phyloP scores from a whole-genome alignment of 176 grass and related monocot species.

The Metroxylon sagu region DNA sequence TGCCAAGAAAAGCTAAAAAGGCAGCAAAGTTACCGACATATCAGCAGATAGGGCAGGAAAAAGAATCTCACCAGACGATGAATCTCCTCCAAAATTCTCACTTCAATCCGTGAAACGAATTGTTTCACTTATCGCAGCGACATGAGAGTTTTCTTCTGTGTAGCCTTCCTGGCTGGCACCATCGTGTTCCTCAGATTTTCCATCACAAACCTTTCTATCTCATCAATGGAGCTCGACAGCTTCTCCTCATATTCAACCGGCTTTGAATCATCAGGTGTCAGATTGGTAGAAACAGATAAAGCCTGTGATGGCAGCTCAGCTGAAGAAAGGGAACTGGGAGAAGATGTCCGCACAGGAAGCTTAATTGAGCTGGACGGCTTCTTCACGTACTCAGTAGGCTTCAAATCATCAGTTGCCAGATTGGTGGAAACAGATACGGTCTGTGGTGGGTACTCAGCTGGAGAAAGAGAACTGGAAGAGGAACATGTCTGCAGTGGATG shows the following conservation, averaged over 20 bases:
- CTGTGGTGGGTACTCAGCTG: conserved; percentile 21
- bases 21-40: too few species aligned
- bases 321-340: not conserved
- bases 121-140: conserved; percentile 54
- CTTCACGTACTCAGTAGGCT: conserved; percentile 20
- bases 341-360: conserved; percentile 18
- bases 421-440: conserved; percentile 20
- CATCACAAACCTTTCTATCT: conserved; percentile 52
- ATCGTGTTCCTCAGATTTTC: conserved; percentile 28
- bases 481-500: conserved; percentile 10
- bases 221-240: conserved; percentile 49
- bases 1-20: too few species aligned
- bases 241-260: conserved; percentile 29
- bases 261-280: not conserved
- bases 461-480: not conserved
- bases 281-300: conserved; percentile 19
- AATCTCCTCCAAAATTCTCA: too few species aligned
- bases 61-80: too few species aligned
- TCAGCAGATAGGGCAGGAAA: too few species aligned
- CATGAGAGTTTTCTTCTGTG: conserved; percentile 43
- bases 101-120: conserved; percentile 1
- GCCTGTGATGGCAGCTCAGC: conserved; percentile 23
- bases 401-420: conserved; percentile 9
- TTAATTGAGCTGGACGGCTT: conserved; percentile 27
- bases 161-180: conserved; percentile 33